A percentile compares a stretch with the other conserved stretches of the same genome.
These are phyloP conservation scores for Astrothelium macrocarpum DNA, from an alignment of 495 filamentous ascomycete species.

Conservation along the genomic window DNA sequence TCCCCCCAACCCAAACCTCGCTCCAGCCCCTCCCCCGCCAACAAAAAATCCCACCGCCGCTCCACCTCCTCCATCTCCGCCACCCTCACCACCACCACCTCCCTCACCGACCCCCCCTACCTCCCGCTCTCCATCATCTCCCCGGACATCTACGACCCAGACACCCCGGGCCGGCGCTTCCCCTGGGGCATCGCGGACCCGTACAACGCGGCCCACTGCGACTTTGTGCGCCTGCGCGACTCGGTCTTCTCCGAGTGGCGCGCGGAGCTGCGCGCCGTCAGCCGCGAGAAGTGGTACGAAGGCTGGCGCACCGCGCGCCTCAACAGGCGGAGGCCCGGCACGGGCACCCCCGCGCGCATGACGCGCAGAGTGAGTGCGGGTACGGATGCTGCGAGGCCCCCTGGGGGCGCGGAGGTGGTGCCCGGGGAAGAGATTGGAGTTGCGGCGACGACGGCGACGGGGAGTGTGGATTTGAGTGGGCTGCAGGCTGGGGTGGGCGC, in stretches of 20 bases:
- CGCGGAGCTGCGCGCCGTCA: constrained; percentile 80
- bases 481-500: background rate
- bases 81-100: constrained; percentile 13
- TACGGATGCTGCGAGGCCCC: background rate
- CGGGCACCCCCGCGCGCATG: constrained; percentile 18
- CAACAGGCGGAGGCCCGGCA: constrained; percentile 17
- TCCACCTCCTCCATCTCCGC: constrained; percentile 13
- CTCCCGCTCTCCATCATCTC: constrained; percentile 90
- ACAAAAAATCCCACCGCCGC: constrained; percentile 10
- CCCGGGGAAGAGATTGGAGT: constrained; percentile 4
- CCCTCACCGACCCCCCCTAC: constrained; percentile 31
- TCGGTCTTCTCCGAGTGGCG: constrained; percentile 91
- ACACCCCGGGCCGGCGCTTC: constrained; percentile 67
- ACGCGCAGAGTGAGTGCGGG: constrained; percentile 15
- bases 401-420: background rate
- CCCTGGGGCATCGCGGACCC: constrained; percentile 97
- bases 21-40: constrained; percentile 11
- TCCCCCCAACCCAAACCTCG: constrained; percentile 8
- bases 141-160: constrained; percentile 73
- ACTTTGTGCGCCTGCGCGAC: constrained; percentile 85
- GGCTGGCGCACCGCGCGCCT: constrained; percentile 78
- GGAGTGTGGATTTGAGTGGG: constrained; percentile 10
- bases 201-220: constrained; percentile 82
- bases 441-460: constrained; percentile 8
- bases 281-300: constrained; percentile 91